Evolutionary conservation across 1,139 yeast genomes (phyloP).

Genomic region (Debaryomyces singareniensis): DNA sequence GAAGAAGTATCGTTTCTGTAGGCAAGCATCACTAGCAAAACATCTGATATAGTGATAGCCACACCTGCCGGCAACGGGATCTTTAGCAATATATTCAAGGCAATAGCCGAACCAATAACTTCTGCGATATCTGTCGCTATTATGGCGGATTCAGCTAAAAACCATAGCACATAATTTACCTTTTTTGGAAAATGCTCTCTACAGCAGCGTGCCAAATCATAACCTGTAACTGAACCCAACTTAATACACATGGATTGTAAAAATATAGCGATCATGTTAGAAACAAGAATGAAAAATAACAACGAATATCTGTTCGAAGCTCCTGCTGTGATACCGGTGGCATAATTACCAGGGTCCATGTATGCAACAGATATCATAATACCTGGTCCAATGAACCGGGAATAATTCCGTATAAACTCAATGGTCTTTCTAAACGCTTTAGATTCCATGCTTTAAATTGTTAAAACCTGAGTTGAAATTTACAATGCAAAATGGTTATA

Average conservation of each 20-base stretch:
- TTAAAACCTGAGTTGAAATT: no score
- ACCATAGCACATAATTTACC: conserved; percentile 52
- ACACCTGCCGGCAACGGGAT: conserved; percentile 80
- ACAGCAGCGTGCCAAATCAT: conserved; percentile 68
- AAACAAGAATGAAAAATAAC: conserved; percentile 58
- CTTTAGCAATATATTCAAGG: conserved; percentile 60
- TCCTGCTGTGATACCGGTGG: conserved; percentile 76
- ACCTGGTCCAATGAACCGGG: conserved; percentile 70
- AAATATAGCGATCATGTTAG: conserved; percentile 69
- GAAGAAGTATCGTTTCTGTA: conserved; percentile 65
- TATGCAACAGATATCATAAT: conserved; percentile 72
- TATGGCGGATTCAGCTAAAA: conserved; percentile 74
- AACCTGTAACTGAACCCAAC: conserved; percentile 75
- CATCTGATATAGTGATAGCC: conserved; percentile 64
- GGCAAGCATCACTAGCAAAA: conserved; percentile 65
- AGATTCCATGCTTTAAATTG: no score
- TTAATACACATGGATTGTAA: conserved; percentile 68
- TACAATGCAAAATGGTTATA: no score
- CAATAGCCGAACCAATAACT: conserved; percentile 84
- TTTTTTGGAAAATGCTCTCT: conserved; percentile 55
- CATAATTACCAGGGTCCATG: conserved; percentile 83
- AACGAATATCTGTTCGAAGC: conserved; percentile 59
- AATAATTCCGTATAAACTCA: conserved; percentile 31
- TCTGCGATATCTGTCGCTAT: conserved; percentile 84
- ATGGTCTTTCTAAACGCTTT: neutral